Evolutionary conservation across 805 yeast species (phyloP).

Genomic region (Cyberlindnera maritima): DNA sequence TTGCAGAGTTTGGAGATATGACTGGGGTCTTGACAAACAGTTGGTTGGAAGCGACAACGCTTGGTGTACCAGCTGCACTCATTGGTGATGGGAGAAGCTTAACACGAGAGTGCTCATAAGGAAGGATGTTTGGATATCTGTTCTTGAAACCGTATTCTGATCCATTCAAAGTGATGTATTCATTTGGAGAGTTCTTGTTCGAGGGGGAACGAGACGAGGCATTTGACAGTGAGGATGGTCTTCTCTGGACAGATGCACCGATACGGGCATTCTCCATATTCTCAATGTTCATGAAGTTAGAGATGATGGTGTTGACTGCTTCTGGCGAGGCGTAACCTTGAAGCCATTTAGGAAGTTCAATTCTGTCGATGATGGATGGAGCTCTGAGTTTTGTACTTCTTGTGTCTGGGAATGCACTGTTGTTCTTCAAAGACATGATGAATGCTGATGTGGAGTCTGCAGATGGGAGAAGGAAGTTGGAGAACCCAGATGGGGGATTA

Average conservation of each 20-base stretch:
- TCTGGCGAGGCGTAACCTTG: conserved; percentile 24
- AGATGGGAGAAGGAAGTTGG: conserved; percentile 24
- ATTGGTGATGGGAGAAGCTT: conserved; percentile 33
- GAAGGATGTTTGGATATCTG: conserved; percentile 76
- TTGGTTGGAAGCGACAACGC: neutral
- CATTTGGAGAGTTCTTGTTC: conserved; percentile 13
- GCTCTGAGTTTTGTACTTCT: conserved; percentile 8
- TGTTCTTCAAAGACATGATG: conserved; percentile 23
- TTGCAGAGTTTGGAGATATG: conserved; percentile 28
- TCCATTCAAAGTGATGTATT: conserved; percentile 37
- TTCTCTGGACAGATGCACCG: conserved; percentile 18
- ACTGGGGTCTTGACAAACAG: conserved; percentile 6
- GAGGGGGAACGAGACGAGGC: conserved; percentile 2
- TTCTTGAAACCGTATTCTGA: conserved; percentile 74
- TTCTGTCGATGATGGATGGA: conserved; percentile 10
- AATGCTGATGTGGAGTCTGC: conserved; percentile 25
- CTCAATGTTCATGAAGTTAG: conserved; percentile 33
- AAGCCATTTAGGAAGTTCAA: conserved; percentile 47
- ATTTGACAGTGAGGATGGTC: conserved; percentile 9
- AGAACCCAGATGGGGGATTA: conserved; percentile 9
- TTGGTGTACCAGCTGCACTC: conserved; percentile 16
- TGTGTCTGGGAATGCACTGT: conserved; percentile 11
- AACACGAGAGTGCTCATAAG: conserved; percentile 58
- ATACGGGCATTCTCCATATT: conserved; percentile 32
- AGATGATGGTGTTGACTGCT: conserved; percentile 26